Conservation (phyloP, 108 stramenopile species). For the Nitzschia palea region DNA sequence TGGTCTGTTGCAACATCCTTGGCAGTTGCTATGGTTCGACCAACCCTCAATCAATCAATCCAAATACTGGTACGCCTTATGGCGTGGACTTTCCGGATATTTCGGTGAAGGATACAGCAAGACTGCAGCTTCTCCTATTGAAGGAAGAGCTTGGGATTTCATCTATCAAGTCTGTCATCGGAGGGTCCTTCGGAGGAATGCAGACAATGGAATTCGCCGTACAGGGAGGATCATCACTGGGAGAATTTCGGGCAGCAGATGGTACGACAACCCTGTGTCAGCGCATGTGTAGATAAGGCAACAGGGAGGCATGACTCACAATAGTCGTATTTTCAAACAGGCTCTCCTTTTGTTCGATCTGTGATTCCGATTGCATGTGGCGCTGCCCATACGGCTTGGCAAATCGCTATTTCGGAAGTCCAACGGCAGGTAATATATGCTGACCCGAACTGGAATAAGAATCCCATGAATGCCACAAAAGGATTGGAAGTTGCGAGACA, state of each 20-base stretch:
- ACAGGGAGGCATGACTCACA: not conserved
- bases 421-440: constrained; percentile 94
- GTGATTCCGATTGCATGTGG: constrained; percentile 91
- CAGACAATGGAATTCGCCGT: constrained; percentile 92
- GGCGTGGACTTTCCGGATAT: constrained; percentile 87
- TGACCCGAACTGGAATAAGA: constrained; percentile 85
- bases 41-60: constrained; percentile 66
- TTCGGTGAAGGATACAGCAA: constrained; percentile 86
- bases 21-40: constrained; percentile 90
- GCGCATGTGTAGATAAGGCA: too few relatives aligned
- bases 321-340: constrained; percentile 1
- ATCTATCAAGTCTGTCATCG: constrained; percentile 87
- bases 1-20: constrained; percentile 90
- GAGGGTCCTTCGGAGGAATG: constrained; percentile 96
- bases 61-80: constrained; percentile 51
- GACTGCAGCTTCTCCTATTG: constrained; percentile 75
- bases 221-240: constrained; percentile 65
- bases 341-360: constrained; percentile 69
- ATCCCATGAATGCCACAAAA: constrained; percentile 59
- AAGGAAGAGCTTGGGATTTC: constrained; percentile 68
- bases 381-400: constrained; percentile 91
- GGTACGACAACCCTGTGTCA: constrained; percentile 35
- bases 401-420: constrained; percentile 90
- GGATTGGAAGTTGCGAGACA: constrained; percentile 90
- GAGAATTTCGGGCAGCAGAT: constrained; percentile 26